Base-by-base conservation (phyloP, 2,329 filamentous ascomycete species). In the Aspergillus sp. region DNA sequence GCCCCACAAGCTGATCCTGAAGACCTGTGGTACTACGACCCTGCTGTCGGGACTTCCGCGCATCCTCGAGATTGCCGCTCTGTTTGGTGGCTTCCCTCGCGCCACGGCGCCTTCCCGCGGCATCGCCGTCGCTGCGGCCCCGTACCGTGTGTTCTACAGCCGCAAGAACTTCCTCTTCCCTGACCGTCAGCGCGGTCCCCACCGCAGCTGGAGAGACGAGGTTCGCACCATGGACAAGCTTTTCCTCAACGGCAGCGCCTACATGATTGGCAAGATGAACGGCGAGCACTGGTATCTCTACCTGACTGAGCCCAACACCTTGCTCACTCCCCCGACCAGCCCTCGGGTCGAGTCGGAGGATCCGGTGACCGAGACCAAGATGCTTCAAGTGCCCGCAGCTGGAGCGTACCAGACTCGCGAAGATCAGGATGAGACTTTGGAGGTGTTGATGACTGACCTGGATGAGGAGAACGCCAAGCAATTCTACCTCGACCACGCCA, bases 261-360 rank as follows among this genome's bases (percentile, higher is more conserved):
- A 99, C 78, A 97, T 98, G 93, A 96, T 99, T 67, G 95, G 95
- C 72, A 98, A 97, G 81, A 98, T 98, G 94, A 99, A 99, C 70
- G 94, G 95, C 60, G 95, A 99, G 77, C 95, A 99, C 72, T 99
- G 95, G 95, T 98, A 98, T 76, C 82, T 99, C 58, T 99, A 99
- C 80, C 89, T 98, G 71, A 98, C 95, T 12, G 91, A 91, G 55
- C 94, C 95, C 17, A 89, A 90, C 74, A 89, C 86, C 51, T 82
- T 86, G 57, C 82, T 96, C 66, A 96, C 93, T 0, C 92, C 93
- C 5, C 93, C 94, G 59, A 83, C 88, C 30, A 96, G 91, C 10
- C 93, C 94, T 5, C 71, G 71, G 48, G 73, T 70, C 48, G 80
- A 84, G 70, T 84, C 84, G 1, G 80, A 69, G 15, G 70, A 70